Evolutionary conservation across 495 filamentous ascomycete species (phyloP).

Genomic region (Hypoxylon lenormandii): DNA sequence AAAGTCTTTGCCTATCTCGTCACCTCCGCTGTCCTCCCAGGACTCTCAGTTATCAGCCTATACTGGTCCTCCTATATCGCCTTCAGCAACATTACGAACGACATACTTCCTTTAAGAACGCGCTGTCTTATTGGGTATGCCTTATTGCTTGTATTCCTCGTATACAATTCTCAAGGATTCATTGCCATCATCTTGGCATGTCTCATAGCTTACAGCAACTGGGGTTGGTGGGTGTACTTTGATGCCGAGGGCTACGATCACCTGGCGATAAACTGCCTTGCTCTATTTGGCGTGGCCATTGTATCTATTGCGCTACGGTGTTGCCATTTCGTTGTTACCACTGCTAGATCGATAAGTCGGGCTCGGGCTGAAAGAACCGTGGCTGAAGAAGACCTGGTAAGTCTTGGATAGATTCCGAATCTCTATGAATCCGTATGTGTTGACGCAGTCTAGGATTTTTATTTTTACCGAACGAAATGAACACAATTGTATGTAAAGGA

Average conservation of each 20-base stretch:
- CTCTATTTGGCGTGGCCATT: background rate
- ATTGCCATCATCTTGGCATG: background rate
- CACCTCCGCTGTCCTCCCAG: too few relatives aligned
- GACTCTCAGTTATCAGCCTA: too few relatives aligned
- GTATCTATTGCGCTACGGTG: background rate
- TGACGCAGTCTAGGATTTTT: too few relatives aligned
- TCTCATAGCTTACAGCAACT: background rate
- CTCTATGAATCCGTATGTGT: background rate
- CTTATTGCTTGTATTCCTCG: background rate
- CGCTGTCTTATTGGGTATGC: too few relatives aligned
- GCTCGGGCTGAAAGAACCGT: too few relatives aligned
- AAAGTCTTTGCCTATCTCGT: slow-evolving; percentile 3
- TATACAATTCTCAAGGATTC: background rate
- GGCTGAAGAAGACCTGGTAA: too few relatives aligned
- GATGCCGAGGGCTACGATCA: background rate
- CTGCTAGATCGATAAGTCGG: background rate
- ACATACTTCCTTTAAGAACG: too few relatives aligned
- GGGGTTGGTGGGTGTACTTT: slow-evolving; percentile 17
- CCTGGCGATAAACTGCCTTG: slow-evolving; percentile 10
- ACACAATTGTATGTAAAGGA: too few relatives aligned
- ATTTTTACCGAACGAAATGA: too few relatives aligned
- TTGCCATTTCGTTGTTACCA: background rate
- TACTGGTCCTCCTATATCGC: too few relatives aligned
- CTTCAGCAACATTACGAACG: too few relatives aligned
- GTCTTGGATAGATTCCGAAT: background rate